These are phyloP conservation scores for Cinnamomum chago DNA, from an alignment of 164 flowering plant genomes.

Conservation along the genomic window DNA sequence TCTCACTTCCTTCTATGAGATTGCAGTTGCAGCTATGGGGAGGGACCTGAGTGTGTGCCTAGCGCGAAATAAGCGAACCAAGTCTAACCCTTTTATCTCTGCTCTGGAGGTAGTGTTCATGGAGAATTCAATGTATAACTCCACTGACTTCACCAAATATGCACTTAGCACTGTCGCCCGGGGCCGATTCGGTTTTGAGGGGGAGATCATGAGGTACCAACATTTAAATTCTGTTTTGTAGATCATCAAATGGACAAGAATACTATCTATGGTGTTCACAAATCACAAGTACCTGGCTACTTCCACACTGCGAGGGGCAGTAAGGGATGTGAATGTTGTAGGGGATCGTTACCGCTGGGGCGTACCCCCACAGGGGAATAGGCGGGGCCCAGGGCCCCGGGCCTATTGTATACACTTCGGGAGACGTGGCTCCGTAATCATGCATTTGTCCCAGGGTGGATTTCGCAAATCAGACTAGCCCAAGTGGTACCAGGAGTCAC, in stretches of 20 bases:
- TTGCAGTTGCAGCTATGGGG: slow-evolving; percentile 42
- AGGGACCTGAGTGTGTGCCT: slow-evolving; percentile 64
- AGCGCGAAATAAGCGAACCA: slow-evolving; percentile 58
- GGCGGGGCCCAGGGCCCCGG: too few relatives aligned
- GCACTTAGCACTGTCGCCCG: slow-evolving; percentile 64
- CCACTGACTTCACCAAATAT: slow-evolving; percentile 51
- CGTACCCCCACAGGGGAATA: too few relatives aligned
- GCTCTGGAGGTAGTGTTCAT: slow-evolving; percentile 51
- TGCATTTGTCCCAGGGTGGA: too few relatives aligned
- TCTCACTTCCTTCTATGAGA: slow-evolving; percentile 67
- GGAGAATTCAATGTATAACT: slow-evolving; percentile 55
- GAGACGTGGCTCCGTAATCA: too few relatives aligned
- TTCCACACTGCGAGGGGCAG: too few relatives aligned
- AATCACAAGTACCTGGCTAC: too few relatives aligned
- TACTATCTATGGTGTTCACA: background rate
- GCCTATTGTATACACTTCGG: too few relatives aligned
- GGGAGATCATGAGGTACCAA: slow-evolving; percentile 45
- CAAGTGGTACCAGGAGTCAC: too few relatives aligned
- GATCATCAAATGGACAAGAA: background rate
- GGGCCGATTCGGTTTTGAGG: slow-evolving; percentile 48
- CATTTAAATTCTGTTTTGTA: background rate
- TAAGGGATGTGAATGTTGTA: too few relatives aligned
- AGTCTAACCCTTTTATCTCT: slow-evolving; percentile 71
- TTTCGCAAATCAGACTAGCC: too few relatives aligned
- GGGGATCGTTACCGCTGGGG: too few relatives aligned